Base-by-base conservation (phyloP, 169 alveolate species). In the Miamiensis avidus region DNA sequence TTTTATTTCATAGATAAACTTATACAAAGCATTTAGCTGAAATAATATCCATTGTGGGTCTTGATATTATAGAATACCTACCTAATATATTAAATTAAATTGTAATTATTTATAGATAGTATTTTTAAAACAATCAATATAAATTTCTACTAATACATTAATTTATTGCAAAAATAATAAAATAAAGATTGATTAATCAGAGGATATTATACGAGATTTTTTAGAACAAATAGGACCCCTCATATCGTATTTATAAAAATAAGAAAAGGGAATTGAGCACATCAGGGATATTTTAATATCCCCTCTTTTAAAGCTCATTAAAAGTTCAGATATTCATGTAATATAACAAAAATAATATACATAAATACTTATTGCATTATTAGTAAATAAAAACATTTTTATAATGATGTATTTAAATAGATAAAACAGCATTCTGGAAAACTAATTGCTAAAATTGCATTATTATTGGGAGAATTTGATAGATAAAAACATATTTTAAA, bases 401-500 rank as follows among this genome's bases (percentile, higher is more conserved):
- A 49, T 11, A 49, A 49, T 49, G 20, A 49, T 49, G 20, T 11
- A 49, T 49, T 11, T 20, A 49, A 49, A 49, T 77, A 79, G 84
- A 81, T 86, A 49, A 65, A 86, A 86, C 65, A 79, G 27, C 81
- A 86, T 0, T 31, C 78, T 11, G 69, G 79, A 29, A 75, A 86
- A 75, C 29, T 32, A 28, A 30, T 86, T 29, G 85, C 84, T 28
- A 49, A 69, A 26, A 76, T 86, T 20, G 90, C 87, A 25, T 78
- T 30, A 34, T 49, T 78, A 33, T 49, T 86, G 29, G 29, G 33
- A 1, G 75, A 29, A 30, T 74, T 81, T 1, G 90, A 79, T 79
- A 79, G 85, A 81, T 64, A 81, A 64, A 83, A 81, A 29, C 75
- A 49, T 33, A 86, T 86, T 25, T 33, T 81, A 26, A 86, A 74